Base-by-base conservation (phyloP, 768 basidiomycete genomes). In the Crucibulum laeve region DNA sequence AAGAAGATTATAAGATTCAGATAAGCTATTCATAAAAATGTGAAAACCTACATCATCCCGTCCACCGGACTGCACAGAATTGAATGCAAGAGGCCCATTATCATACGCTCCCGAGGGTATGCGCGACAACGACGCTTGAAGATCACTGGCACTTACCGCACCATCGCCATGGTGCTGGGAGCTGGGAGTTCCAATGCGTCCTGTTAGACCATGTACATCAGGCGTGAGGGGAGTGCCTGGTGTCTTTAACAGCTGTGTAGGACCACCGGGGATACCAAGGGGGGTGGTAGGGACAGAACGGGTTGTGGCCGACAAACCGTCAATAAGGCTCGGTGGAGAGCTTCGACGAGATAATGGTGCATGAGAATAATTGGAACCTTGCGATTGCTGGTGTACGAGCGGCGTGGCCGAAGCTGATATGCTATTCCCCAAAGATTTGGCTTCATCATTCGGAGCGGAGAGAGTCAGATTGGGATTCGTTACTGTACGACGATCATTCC, bases 211-310 rank as follows among this genome's bases (percentile, higher is more conserved):
- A 53, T 82, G 81, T 11, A 70, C 51, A 36, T 87, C 84, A 13
- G 74, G 77, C 28, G 77, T 77, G 25, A 77, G 71, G 14, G 88
- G 86, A 5, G 82, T 82, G 25, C 78, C 81, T 5, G 85, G 82
- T 3, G 81, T 75, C 65, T 85, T 87, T 49, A 81, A 55, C 34
- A 85, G 61, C 57, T 76, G 74, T 8, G 67, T 54, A 4, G 63
- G 62, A 32, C 70, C 70, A 34, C 69, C 73, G 11, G 79, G 52
- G n/a, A 83, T 63, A 7, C 76, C 78, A 5, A 89, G 62, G 17
- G 89, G 89, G 3, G 89, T 91, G 1, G 86, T 87, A 38, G 89
- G 89, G 17, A 91, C 89, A 30, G 89, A 91, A 44, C 88, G 84
- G 24, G 85, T 78, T 24, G 81, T 72, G 25, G 70, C 66, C 25